Conservation (phyloP, 768 basidiomycete species). For the Xerocomellus amylosporus region DNA sequence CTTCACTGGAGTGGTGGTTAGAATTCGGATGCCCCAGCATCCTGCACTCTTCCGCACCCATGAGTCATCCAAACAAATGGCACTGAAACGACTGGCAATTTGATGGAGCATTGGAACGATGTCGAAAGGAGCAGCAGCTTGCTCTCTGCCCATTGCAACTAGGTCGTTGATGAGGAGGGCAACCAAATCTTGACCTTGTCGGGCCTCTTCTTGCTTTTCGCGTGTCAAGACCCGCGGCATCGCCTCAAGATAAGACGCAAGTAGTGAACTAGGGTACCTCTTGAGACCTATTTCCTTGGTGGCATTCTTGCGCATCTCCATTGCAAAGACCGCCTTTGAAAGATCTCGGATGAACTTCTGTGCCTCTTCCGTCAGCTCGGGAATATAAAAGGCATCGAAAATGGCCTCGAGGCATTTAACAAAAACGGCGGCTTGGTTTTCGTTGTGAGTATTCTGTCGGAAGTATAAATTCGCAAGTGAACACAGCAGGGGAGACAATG, state of each 20-base stretch:
- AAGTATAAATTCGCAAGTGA: constrained; percentile 6
- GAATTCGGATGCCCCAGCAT: constrained; percentile 77
- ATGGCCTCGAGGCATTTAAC: constrained; percentile 67
- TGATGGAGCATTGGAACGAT: constrained; percentile 72
- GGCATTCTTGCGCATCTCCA: constrained; percentile 65
- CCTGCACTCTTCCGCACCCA: constrained; percentile 92
- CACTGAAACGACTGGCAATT: constrained; percentile 77
- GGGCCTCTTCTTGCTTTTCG: constrained; percentile 57
- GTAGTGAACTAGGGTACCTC: constrained; percentile 53
- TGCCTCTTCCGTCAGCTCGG: constrained; percentile 68
- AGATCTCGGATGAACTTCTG: constrained; percentile 67
- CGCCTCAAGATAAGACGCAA: constrained; percentile 76
- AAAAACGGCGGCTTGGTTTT: constrained; percentile 75
- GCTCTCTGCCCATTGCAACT: constrained; percentile 49
- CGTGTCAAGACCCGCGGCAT: constrained; percentile 74
- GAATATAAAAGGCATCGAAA: constrained; percentile 69
- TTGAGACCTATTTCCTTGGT: constrained; percentile 52
- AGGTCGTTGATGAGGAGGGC: constrained; percentile 64
- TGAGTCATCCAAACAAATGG: constrained; percentile 86
- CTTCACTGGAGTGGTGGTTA: constrained; percentile 64
- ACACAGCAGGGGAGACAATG: background rate
- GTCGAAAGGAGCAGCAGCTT: constrained; percentile 49
- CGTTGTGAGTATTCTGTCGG: constrained; percentile 62
- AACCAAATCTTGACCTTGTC: constrained; percentile 59
- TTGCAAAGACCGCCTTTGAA: constrained; percentile 66